Conservation (phyloP, 2,329 filamentous ascomycete species). For the Diaporthe longicolla region DNA sequence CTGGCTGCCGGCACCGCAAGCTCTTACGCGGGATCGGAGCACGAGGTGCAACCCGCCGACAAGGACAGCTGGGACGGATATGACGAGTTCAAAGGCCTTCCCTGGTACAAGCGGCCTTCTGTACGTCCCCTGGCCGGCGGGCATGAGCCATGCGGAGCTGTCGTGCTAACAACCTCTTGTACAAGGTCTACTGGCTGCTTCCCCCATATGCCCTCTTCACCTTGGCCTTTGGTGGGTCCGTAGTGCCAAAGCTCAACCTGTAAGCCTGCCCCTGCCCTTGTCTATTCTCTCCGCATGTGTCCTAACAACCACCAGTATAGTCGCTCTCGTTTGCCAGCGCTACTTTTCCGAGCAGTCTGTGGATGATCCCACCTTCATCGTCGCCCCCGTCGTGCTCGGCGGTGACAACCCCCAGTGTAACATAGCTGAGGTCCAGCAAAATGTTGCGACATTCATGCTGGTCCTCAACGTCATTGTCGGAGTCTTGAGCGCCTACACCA, state of each 20-base stretch:
- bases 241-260: constrained; percentile 90
- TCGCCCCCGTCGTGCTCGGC: constrained; percentile 76
- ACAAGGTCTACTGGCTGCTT: constrained; percentile 85
- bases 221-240: constrained; percentile 85
- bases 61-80: constrained; percentile 62
- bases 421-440: constrained; percentile 82
- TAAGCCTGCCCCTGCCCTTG: constrained; percentile 52
- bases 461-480: constrained; percentile 82
- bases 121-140: constrained; percentile 70
- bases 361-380: constrained; percentile 70
- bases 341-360: constrained; percentile 80
- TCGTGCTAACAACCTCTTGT: constrained; percentile 47
- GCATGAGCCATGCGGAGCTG: constrained; percentile 7
- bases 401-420: constrained; percentile 84
- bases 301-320: constrained; percentile 65
- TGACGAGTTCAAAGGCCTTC: constrained; percentile 71
- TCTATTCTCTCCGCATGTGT: neutral
- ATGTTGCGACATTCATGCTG: constrained; percentile 83
- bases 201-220: constrained; percentile 86
- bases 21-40: constrained; percentile 43
- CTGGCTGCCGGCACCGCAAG: constrained; percentile 51
- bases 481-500: constrained; percentile 82
- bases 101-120: constrained; percentile 75
- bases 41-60: constrained; percentile 35
- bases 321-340: constrained; percentile 85